A percentile compares a stretch with the other conserved stretches of the same genome.
Conservation (phyloP, 805 yeast genomes). For the Limtongozyma cylindracea region DNA sequence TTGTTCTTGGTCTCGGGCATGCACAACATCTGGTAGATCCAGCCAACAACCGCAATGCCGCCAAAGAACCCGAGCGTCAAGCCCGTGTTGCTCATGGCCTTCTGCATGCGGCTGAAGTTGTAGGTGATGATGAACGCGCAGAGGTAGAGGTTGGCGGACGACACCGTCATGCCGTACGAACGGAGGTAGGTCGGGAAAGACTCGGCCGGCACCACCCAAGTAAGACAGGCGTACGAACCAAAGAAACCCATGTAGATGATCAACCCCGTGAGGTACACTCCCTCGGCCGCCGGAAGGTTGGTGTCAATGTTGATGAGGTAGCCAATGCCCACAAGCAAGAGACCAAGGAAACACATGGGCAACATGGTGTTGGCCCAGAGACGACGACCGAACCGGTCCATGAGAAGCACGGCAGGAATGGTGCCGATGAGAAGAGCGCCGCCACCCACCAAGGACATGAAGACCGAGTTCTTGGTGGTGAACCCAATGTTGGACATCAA, state of each 20-base stretch:
- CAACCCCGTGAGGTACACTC: constrained; percentile 34
- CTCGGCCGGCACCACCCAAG: constrained; percentile 50
- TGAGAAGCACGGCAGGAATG: constrained; percentile 34
- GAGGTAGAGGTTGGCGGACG: constrained; percentile 26
- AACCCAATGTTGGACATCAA: constrained; percentile 32
- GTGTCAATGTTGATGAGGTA: constrained; percentile 15
- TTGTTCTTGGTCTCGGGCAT: constrained; percentile 53
- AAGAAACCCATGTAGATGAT: constrained; percentile 40
- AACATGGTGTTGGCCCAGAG: constrained; percentile 32
- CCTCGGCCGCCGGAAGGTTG: constrained; percentile 21
- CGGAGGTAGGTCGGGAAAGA: constrained; percentile 31
- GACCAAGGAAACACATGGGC: constrained; percentile 38
- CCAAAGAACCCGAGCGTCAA: constrained; percentile 42
- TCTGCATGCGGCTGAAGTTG: constrained; percentile 30
- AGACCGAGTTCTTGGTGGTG: constrained; percentile 20
- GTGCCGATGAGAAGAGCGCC: constrained; percentile 36
- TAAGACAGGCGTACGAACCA: constrained; percentile 38
- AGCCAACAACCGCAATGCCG: constrained; percentile 34
- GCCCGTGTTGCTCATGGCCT: constrained; percentile 33
- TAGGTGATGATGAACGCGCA: constrained; percentile 42
- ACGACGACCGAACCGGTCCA: constrained; percentile 32
- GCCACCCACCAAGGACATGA: constrained; percentile 49
- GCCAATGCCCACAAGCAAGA: constrained; percentile 32
- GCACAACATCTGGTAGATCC: constrained; percentile 23
- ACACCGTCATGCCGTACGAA: constrained; percentile 39